Evolutionary conservation across 139 green algal genomes (phyloP).

Genomic region (Dunaliella primolecta): DNA sequence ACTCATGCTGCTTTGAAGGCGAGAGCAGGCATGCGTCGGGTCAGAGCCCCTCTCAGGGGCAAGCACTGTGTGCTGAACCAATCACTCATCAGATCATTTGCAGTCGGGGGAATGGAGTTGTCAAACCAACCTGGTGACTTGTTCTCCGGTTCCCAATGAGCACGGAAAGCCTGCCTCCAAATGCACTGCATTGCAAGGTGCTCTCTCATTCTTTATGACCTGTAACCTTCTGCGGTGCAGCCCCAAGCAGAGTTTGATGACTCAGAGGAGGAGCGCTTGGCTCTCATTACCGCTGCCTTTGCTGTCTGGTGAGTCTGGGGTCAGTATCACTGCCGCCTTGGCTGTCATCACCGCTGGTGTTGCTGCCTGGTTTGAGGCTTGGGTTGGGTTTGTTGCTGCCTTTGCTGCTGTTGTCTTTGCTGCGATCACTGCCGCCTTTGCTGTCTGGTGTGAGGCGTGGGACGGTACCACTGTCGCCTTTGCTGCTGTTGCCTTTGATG

Average conservation of each 20-base stretch:
- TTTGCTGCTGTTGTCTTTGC: background rate
- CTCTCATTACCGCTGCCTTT: background rate
- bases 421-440: background rate
- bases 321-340: background rate
- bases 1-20: no score
- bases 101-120: background rate
- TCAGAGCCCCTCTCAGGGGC: no score
- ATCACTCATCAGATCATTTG: background rate
- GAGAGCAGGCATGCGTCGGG: no score
- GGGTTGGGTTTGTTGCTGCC: background rate
- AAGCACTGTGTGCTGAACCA: no score
- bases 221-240: no score
- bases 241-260: background rate
- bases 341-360: no score
- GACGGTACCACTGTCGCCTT: background rate
- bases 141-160: background rate
- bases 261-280: background rate
- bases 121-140: background rate
- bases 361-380: no score
- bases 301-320: background rate
- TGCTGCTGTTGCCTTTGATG: background rate
- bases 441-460: background rate
- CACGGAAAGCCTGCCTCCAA: background rate
- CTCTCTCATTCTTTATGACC: background rate
- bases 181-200: background rate